These are phyloP conservation scores for Funneliformis geosporum DNA, from an alignment of 192 early-diverging fungal species.

Conservation along the genomic window DNA sequence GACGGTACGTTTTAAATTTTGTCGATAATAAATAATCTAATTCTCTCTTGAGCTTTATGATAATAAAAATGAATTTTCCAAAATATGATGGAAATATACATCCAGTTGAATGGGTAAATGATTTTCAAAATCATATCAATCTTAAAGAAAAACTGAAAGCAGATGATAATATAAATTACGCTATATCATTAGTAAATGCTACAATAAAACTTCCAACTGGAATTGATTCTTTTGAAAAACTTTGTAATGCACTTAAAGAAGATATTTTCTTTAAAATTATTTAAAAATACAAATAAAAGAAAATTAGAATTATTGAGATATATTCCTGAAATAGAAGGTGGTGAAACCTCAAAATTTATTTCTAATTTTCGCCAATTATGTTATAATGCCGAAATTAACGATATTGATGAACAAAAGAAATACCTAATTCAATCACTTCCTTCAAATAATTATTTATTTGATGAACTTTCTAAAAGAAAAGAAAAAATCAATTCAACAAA, in stretches of 20 bases:
- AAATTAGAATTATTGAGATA: background rate
- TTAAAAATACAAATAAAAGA: background rate
- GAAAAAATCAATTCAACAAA: background rate
- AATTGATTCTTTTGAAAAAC: background rate
- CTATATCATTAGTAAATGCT: background rate
- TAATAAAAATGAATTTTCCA: background rate
- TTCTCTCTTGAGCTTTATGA: no score
- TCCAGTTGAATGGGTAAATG: background rate
- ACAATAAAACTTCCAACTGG: background rate
- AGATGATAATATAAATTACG: background rate
- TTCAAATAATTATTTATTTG: background rate
- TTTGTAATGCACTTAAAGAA: background rate
- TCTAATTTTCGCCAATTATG: background rate
- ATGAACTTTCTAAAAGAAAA: background rate
- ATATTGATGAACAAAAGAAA: background rate
- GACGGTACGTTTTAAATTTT: no score
- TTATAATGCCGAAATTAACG: background rate
- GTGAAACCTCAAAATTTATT: background rate
- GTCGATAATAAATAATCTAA: no score
- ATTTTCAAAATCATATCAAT: background rate
- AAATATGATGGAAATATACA: background rate
- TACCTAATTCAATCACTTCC: background rate
- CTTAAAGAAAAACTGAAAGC: background rate
- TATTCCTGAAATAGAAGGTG: background rate
- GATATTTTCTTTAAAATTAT: background rate